Evolutionary conservation across 176 grass and related monocot genomes (phyloP).

Genomic region (Phoenix dactylifera): DNA sequence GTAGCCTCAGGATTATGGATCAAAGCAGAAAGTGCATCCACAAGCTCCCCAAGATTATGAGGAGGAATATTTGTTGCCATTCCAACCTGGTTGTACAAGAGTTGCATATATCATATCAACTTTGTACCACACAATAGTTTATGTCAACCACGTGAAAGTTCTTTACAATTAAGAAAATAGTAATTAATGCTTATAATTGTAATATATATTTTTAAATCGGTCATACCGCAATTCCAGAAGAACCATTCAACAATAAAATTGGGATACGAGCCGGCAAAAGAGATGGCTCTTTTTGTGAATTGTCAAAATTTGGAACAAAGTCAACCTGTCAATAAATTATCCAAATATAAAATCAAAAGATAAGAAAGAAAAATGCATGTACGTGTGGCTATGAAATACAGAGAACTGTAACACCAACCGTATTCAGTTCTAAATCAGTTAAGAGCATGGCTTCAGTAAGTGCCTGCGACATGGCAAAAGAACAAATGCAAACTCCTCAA

Average conservation of each 20-base stretch:
- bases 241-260: slow-evolving; percentile 81
- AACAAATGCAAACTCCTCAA: not conserved
- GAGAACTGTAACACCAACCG: slow-evolving; percentile 37
- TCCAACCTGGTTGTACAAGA: slow-evolving; percentile 57
- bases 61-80: slow-evolving; percentile 99
- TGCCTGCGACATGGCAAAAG: slow-evolving; percentile 52
- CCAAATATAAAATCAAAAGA: slow-evolving; percentile 21
- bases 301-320: slow-evolving; percentile 83
- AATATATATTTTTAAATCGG: slow-evolving; percentile 16
- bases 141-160: too few relatives aligned
- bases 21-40: slow-evolving; percentile 76
- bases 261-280: slow-evolving; percentile 85
- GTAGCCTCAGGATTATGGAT: slow-evolving; percentile 89
- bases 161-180: too few relatives aligned
- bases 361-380: slow-evolving; percentile 16
- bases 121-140: too few relatives aligned
- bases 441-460: slow-evolving; percentile 93
- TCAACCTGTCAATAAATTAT: slow-evolving; percentile 54
- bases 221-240: slow-evolving; percentile 86
- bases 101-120: not conserved
- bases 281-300: slow-evolving; percentile 92
- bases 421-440: slow-evolving; percentile 83
- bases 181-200: not conserved
- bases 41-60: slow-evolving; percentile 91
- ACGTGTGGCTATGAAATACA: slow-evolving; percentile 1